Base-by-base conservation (phyloP, 768 basidiomycete genomes). In the Mycena leptocephala region DNA sequence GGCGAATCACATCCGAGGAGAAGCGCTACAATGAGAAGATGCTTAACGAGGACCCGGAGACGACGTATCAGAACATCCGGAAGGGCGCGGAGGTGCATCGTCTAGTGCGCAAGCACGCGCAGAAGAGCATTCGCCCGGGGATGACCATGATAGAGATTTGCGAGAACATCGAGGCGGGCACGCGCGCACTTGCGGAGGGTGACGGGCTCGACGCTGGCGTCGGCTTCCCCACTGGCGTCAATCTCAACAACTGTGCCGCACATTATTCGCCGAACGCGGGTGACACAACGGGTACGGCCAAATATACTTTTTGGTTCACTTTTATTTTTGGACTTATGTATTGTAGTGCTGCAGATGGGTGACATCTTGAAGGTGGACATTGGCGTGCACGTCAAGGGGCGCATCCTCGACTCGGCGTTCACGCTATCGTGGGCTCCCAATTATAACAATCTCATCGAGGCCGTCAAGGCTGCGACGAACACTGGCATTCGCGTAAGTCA, bases 301-400 rank as follows among this genome's bases (percentile, higher is more conserved):
- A 46, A n/a, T n/a, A n/a, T 41, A 56, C 28, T 51, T 70, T 32
- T 74, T 33, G n/a, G 24, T 18, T 22, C n/a, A 5, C 14, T 18
- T 32, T 24, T 77, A 70, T 61, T 28, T 28, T n/a, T 20, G 53
- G 65, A 22, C 37, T 53, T 46, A 37, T 30, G 10, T 39, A 18
- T 55, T 35, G 53, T 82, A 97, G 97, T 97, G 30, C 87, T 99
- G 39, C 89, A 94, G 82, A 86, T 91, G 70, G 92, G 93, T 43
- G 98, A 99, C 81, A 95, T 99, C 22, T 88, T 99, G 76, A 99
- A 99, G 87, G 97, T 99, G 61, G 98, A 99, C 82, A 92, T 99
- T 80, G 98, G 98, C 64, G 97, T 99, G 4, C 98, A 99, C 78
- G 97, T 99, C 41, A 95, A 95, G 80, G 98, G 98, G n/a, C 90